Percentiles rank a stretch among this genome's conserved stretches.
Evolutionary conservation across 176 grass and related monocot species (phyloP).

Genomic region (Zoysia pacifica): DNA sequence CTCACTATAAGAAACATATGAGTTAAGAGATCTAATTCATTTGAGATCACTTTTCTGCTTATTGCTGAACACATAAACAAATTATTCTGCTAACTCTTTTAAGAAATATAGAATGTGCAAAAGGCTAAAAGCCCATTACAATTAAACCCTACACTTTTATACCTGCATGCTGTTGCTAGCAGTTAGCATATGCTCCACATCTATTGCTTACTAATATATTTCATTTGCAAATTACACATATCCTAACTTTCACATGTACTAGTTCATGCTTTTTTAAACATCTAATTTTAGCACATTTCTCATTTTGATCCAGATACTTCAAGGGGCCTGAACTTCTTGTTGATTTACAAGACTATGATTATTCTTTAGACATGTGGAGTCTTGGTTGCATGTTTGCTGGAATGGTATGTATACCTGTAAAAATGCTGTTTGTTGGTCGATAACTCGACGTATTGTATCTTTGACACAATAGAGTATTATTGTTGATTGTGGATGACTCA

Average conservation of each 20-base stretch:
- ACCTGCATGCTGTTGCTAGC: neutral
- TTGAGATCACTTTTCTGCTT: constrained; percentile 9
- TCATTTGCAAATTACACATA: neutral
- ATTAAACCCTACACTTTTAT: neutral
- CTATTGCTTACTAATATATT: constrained; percentile 19
- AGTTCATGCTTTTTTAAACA: constrained; percentile 5
- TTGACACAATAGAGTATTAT: constrained; percentile 9
- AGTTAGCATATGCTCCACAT: neutral
- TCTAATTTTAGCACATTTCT: constrained; percentile 26
- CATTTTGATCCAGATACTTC: constrained; percentile 62
- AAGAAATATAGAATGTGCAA: neutral
- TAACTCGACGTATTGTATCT: neutral
- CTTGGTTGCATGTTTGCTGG: constrained; percentile 99
- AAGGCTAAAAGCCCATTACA: neutral
- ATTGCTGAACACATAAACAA: neutral
- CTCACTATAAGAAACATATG: constrained; percentile 19
- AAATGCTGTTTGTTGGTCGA: neutral
- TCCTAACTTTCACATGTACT: constrained; percentile 24
- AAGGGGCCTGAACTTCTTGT: constrained; percentile 95
- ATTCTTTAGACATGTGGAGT: constrained; percentile 94
- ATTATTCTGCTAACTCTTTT: neutral
- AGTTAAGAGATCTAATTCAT: neutral
- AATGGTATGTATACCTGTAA: constrained; percentile 65
- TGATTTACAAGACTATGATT: constrained; percentile 97
- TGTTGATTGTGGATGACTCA: constrained; percentile 16